phyloP scores from a whole-genome alignment of 768 basidiomycete genomes.

The Exidia glandulosa region DNA sequence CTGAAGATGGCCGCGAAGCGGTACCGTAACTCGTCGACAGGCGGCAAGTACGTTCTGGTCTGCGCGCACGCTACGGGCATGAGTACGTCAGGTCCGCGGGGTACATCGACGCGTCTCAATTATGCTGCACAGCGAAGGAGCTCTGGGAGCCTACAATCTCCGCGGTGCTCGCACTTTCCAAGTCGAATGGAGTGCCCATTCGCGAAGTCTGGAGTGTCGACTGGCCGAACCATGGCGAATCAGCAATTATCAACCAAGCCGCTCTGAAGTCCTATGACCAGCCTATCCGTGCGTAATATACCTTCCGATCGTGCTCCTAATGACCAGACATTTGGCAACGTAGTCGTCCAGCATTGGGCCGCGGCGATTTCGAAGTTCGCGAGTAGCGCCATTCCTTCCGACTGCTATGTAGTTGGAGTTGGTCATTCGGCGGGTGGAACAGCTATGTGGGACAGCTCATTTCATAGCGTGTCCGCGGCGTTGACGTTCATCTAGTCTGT shows the following conservation, averaged over 20 bases:
- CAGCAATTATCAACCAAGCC: neutral
- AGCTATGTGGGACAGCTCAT: neutral
- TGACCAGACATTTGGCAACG: neutral
- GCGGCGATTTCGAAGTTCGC: neutral
- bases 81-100: neutral
- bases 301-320: neutral
- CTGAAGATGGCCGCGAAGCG: neutral
- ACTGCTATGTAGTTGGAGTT: neutral
- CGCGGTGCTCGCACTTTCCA: neutral
- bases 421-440: neutral
- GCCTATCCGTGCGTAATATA: neutral
- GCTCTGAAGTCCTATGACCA: neutral
- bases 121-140: neutral
- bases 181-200: neutral
- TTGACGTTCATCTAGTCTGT: neutral
- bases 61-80: neutral
- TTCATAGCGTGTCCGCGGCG: neutral
- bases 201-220: neutral
- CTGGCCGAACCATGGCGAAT: neutral
- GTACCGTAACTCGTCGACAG: neutral
- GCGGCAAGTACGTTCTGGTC: neutral
- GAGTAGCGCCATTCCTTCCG: neutral
- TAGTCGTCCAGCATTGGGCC: neutral
- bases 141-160: neutral
- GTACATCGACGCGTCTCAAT: neutral